Base-by-base conservation (phyloP, 2,329 filamentous ascomycete species). In the Pseudogymnoascus sp. region DNA sequence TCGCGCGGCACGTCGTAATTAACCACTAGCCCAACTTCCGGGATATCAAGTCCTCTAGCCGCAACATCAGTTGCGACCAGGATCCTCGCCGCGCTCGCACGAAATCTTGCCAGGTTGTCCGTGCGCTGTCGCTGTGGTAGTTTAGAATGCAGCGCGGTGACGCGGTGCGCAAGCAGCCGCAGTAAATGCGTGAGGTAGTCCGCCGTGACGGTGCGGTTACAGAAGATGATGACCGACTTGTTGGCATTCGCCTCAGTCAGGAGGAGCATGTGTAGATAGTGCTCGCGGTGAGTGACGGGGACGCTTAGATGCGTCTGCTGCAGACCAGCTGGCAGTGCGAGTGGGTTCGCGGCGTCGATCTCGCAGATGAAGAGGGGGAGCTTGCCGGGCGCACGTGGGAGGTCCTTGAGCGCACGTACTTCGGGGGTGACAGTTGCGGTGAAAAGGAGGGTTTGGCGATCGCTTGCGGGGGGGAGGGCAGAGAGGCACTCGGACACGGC, bases 1-100 rank as follows among this genome's bases (percentile, higher is more conserved):
- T 97, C 91, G n/a, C 93, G 86, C 0, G 94, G 94, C 0, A 99
- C 85, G 72, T 99, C 94, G 75, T 92, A 99, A 76, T 99, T 97
- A 72, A 99, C 79, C 2, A 99, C 94, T 14, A 97, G 77, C 62
- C 84, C 88, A 6, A 97, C 93, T 68, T 92, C 90, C 1, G 93
- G 93, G 65, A 99, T 97, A 77, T 99, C 94, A 3, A 99, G 83
- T 81, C 94, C 94, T 74, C 94, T 85, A 19, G 92, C 90, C 0
- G 94, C 94, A 12, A 99, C 92, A 73, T 99, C 94, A 0, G 94
- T 99, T 1, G 94, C 93, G 10, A 99, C 90, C 1, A 99, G 83
- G 63, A 99, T 89, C 12, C 93, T 84, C 6, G 94, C 92, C 0
- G 92, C 94, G 5, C 86, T 84, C 2, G 94, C 93, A 33, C 94